A percentile compares a stretch with the other conserved stretches of the same genome.
Conservation (phyloP, 345 rosid species). For the rapeseed (Brassica napus) region Da-Ae NC_063435.1:2620001-2620500, state of each 20-base stretch:
- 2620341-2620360: conserved; percentile 12
- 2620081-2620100: background rate
- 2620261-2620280: conserved; percentile 11
- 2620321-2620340: conserved; percentile 1
- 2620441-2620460: conserved; percentile 2
- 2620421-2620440: conserved; percentile 9
- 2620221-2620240: background rate
- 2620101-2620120: background rate
- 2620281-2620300: background rate
- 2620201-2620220: background rate
- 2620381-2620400: background rate
- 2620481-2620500: background rate
- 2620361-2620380: conserved; percentile 7
- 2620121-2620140: background rate
- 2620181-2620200: conserved; percentile 8
- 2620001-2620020: background rate
- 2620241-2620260: background rate
- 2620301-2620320: conserved; percentile 27
- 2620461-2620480: background rate
- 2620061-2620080: conserved; percentile 16
- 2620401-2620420: background rate
- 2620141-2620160: conserved; percentile 5
- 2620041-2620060: background rate
- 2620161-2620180: conserved; percentile 16
- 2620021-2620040: conserved; percentile 1